Evolutionary conservation across 2,329 filamentous ascomycete genomes (phyloP), one percentile per base, ranked within the genome.

Genomic region (Fusarium sp.): DNA sequence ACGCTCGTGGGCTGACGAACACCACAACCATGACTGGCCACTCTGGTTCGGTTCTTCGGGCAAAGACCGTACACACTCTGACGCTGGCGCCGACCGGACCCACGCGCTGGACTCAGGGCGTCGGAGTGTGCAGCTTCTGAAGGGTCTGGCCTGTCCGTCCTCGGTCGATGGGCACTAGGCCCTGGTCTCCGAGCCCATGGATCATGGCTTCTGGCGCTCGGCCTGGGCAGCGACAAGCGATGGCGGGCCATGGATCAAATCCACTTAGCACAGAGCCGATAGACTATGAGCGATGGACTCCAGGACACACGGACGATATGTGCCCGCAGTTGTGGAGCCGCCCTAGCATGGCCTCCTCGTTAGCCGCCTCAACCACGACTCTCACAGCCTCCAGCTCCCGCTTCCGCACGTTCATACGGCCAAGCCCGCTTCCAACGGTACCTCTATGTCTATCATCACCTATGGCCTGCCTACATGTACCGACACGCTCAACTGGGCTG

Each of bases 1-100:
- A 61, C 50, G 57, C 40, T 65, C 58, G 71, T 73, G 63, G 69
- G 73, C 76, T 79, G 74, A 79, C 73, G 70, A 79, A 77, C 69
- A 30, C 66, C 62, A 70, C 52, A 47, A 47, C 70, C 66, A 75
- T 78, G 73, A 79, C 71, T 78, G 77, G 77, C 43, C 72, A 57
- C 57, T 68, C 20, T 63, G 54, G 56, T 64, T 57, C 57, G 64
- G 60, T 63, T 66, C 56, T 68, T 73, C 73, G 68, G 77, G 25
- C 70, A 76, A 77, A 75, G 62, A 66, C 77, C 72, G 66, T 60
- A 63, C 57, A 63, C 38, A 65, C 45, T 71, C 56, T 63, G 59
- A 61, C 50, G 61, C 45, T 71, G 65, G 71, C 71, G 63, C 66
- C 63, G 64, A 27, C 60, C 65, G 30, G 71, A 58, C 70, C 71